Evolutionary conservation across 768 basidiomycete genomes (phyloP), one percentile per base, ranked within the genome.

Genomic region (Chalciporus sphaerocephalus): DNA sequence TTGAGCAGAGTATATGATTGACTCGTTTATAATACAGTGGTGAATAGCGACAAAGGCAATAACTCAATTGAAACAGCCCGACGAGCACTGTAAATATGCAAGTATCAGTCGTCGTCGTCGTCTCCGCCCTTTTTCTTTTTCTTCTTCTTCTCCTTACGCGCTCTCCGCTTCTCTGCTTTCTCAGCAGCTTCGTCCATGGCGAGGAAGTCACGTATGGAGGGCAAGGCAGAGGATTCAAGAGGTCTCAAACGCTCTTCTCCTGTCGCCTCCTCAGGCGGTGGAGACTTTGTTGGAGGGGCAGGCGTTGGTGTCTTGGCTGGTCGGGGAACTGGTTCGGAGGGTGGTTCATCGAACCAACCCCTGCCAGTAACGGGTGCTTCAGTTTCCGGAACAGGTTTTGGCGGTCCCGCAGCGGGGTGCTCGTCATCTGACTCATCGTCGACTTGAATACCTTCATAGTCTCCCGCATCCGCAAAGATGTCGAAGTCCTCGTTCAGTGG

Each of bases 391-490:
- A 47, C 44, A 9, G 46, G 45, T n/a, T 32, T 55, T 38, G 51
- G 45, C 33, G 34, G 46, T 40, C 60, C 54, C 3, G 24, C 47
- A 33, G 44, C 58, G 35, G 36, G n/a, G 13, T 41, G 47, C 20
- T 58, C 63, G n/a, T 58, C 73, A 11, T 75, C 74, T 5, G 74
- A 74, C 24, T 76, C 80, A 16, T 79, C 76, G 39, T 78, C 78
- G 17, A 72, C 80, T 4, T 68, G 76, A 6, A 87, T 60, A 1
- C 87, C 87, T 41, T 85, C 75, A 58, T 94, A 96, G 39, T 90
- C 89, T 8, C 85, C 92, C 5, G 80, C 88, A 42, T 71, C 92
- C 2, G 81, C 87, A 61, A 96, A 96, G 34, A 96, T 94, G 59
- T 95, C 87, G 33, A 90, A 77, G 42, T 90, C 81, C 16, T 80